Evolutionary conservation across 208 protist species (phyloP).

Genomic region (Wallacemonas sp.): DNA sequence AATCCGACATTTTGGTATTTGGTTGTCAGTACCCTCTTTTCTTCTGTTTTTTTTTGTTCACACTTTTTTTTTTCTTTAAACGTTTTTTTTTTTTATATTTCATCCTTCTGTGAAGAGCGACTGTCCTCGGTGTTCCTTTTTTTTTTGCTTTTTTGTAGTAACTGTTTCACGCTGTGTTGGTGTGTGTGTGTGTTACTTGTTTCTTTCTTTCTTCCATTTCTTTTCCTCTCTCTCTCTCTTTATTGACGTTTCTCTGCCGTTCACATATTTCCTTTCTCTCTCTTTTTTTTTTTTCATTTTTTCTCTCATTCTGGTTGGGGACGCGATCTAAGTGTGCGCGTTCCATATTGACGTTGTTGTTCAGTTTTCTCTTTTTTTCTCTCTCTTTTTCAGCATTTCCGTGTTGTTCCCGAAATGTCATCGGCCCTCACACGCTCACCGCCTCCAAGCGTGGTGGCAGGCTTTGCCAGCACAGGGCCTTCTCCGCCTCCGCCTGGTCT

Average conservation of each 20-base stretch:
- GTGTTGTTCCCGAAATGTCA: neutral
- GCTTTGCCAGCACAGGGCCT: neutral
- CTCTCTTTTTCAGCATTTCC: neutral
- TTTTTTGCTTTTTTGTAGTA: neutral
- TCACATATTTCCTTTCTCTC: neutral
- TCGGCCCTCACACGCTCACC: conserved; percentile 2
- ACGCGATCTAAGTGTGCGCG: no score
- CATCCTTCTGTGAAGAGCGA: neutral
- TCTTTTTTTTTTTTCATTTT: conserved; percentile 2
- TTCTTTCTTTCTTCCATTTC: conserved; percentile 10
- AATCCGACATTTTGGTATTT: no score
- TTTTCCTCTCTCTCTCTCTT: conserved; percentile 1
- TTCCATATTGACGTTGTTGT: no score
- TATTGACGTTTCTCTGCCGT: neutral
- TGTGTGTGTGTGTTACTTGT: no score
- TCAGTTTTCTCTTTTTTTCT: neutral
- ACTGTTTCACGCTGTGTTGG: neutral
- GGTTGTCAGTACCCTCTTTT: conserved; percentile 8
- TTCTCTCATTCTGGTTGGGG: no score
- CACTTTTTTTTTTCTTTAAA: neutral
- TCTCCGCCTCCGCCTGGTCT: conserved; percentile 4
- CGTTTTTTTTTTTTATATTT: neutral
- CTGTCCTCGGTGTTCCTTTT: neutral
- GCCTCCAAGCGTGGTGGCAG: neutral
- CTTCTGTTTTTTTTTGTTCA: conserved; percentile 1